phyloP scores from a whole-genome alignment of 352 stramenopile species.

The Phytophthora nicotianae region DNA sequence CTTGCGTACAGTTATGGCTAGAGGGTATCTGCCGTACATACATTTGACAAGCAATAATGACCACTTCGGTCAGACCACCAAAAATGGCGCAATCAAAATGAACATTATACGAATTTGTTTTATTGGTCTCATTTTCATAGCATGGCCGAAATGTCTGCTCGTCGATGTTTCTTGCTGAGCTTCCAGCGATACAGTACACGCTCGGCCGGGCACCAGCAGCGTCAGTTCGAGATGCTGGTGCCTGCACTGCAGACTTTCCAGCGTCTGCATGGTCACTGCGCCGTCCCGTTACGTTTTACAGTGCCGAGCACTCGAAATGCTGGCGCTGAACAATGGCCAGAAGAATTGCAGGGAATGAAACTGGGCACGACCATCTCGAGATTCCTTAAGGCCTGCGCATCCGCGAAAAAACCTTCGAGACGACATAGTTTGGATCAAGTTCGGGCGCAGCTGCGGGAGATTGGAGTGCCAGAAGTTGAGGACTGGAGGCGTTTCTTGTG shows the following conservation, averaged over 20 bases:
- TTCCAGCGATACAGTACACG: slow-evolving; percentile 12
- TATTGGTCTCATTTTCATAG: neutral
- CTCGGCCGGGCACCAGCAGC: slow-evolving; percentile 20
- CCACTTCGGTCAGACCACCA: neutral
- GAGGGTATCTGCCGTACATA: slow-evolving; percentile 1
- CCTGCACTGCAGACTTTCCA: slow-evolving; percentile 34
- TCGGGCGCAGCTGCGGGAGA: slow-evolving; percentile 15
- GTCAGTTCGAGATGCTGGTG: slow-evolving; percentile 34
- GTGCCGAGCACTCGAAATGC: slow-evolving; percentile 12
- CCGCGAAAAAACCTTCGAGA: slow-evolving; percentile 29
- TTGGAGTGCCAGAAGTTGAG: slow-evolving; percentile 31
- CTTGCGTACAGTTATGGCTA: slow-evolving; percentile 19
- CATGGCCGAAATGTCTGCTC: neutral
- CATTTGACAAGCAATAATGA: slow-evolving; percentile 1
- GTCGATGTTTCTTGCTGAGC: neutral
- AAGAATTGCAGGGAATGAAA: slow-evolving; percentile 44
- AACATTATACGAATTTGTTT: slow-evolving; percentile 6
- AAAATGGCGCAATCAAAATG: slow-evolving; percentile 20
- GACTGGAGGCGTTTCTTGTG: slow-evolving; percentile 47
- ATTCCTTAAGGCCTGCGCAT: slow-evolving; percentile 37
- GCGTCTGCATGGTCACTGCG: slow-evolving; percentile 34
- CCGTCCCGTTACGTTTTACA: slow-evolving; percentile 44
- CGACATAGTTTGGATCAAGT: slow-evolving; percentile 20
- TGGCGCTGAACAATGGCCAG: slow-evolving; percentile 19
- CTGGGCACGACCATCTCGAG: slow-evolving; percentile 47